Conservation (phyloP, 2,329 filamentous ascomycete species). For the Aspergillus niger region DNA sequence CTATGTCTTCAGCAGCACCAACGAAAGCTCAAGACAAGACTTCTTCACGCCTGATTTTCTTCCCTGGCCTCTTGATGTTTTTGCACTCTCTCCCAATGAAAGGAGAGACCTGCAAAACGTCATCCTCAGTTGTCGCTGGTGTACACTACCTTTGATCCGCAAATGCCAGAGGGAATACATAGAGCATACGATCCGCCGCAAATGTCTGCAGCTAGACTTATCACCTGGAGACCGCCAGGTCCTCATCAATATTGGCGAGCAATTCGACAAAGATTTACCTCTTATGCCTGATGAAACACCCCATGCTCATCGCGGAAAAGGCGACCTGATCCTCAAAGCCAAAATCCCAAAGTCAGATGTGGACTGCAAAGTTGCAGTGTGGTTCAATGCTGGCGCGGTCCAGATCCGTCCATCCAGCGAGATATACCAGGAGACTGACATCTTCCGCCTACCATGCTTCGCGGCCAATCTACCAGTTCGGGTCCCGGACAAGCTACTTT, state of each 20-base stretch:
- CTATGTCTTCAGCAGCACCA: constrained; percentile 45
- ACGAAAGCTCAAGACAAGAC: constrained; percentile 29
- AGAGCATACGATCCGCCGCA: constrained; percentile 34
- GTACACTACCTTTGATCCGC: constrained; percentile 40
- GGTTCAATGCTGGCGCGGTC: constrained; percentile 42
- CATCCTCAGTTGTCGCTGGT: constrained; percentile 46
- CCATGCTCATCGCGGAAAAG: constrained; percentile 31
- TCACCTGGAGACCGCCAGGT: constrained; percentile 23
- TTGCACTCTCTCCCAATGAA: constrained; percentile 30
- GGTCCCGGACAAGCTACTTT: constrained; percentile 44
- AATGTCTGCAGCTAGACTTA: constrained; percentile 33
- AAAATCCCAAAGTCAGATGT: constrained; percentile 9
- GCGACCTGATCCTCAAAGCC: constrained; percentile 34
- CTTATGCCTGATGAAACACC: constrained; percentile 23
- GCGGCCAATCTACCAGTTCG: constrained; percentile 28
- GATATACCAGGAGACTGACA: constrained; percentile 33
- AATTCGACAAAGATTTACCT: constrained; percentile 25
- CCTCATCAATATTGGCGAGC: constrained; percentile 28
- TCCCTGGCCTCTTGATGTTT: constrained; percentile 39
- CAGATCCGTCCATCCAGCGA: constrained; percentile 33
- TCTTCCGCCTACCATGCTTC: constrained; percentile 40
- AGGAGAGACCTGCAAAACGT: constrained; percentile 37
- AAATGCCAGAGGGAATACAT: constrained; percentile 44
- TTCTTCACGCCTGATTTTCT: constrained; percentile 45
- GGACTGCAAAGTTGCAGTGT: constrained; percentile 37